Percentiles rank a stretch among this genome's conserved stretches.
Evolutionary conservation across 2,329 filamentous ascomycete species (phyloP).

Genomic region (Nemania sp.): DNA sequence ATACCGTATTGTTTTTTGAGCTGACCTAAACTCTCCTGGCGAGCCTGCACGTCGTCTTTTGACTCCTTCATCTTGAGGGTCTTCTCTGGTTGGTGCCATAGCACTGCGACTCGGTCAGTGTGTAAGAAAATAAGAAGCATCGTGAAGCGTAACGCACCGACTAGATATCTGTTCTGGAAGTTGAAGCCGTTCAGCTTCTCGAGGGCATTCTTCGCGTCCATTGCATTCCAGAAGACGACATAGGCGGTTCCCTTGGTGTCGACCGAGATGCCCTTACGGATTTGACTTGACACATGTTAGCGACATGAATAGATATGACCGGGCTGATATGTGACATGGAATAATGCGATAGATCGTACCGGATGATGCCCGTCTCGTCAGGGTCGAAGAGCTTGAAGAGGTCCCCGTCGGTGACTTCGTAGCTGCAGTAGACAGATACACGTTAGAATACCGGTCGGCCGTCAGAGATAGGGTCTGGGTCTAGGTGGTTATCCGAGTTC

Average conservation of each 20-base stretch:
- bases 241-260: conserved; percentile 98
- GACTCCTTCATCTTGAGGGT: conserved; percentile 85
- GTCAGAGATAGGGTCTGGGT: no score
- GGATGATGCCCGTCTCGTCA: conserved; percentile 38
- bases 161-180: conserved; percentile 98
- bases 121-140: conserved; percentile 7
- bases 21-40: conserved; percentile 96
- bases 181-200: conserved; percentile 99
- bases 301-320: neutral
- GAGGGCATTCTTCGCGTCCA: conserved; percentile 98
- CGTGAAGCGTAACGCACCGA: conserved; percentile 66
- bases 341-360: conserved; percentile 29
- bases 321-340: neutral
- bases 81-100: conserved; percentile 69
- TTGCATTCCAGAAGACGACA: conserved; percentile 98
- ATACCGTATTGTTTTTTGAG: conserved; percentile 98
- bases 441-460: conserved; percentile 15
- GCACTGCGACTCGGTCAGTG: conserved; percentile 45
- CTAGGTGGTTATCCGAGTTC: no score
- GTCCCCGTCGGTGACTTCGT: conserved; percentile 98
- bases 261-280: conserved; percentile 95
- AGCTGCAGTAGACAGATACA: conserved; percentile 58
- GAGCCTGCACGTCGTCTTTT: conserved; percentile 90
- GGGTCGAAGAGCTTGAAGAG: conserved; percentile 91
- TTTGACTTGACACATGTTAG: conserved; percentile 67